phyloP scores from a whole-genome alignment of 352 stramenopile genomes.

The Pilasporangium apinafurcum region DNA sequence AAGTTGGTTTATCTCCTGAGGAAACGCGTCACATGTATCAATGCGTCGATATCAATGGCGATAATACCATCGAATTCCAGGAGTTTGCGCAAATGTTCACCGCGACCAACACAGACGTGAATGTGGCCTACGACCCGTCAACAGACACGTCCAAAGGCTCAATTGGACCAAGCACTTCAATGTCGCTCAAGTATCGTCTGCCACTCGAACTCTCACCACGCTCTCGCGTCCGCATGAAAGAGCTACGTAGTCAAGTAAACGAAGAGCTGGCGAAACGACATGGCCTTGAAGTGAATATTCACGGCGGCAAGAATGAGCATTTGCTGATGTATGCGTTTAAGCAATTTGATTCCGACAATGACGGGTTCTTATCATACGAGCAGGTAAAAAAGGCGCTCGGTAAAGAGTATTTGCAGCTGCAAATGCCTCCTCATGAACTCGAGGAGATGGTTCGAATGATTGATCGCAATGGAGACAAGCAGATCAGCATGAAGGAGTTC shows the following conservation, averaged over 20 bases:
- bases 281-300: constrained; percentile 40
- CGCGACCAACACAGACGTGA: too few relatives aligned
- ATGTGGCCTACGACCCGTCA: too few relatives aligned
- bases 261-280: constrained; percentile 52
- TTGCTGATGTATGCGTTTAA: constrained; percentile 74
- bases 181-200: constrained; percentile 61
- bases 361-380: constrained; percentile 67
- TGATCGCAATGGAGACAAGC: constrained; percentile 58
- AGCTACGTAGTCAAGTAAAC: constrained; percentile 53
- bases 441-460: constrained; percentile 72
- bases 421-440: constrained; percentile 46
- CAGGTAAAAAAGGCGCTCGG: constrained; percentile 58
- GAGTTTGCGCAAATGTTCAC: constrained; percentile 77
- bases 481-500: constrained; percentile 79
- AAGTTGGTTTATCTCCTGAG: constrained; percentile 36
- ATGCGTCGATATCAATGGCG: constrained; percentile 54
- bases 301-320: constrained; percentile 58
- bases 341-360: constrained; percentile 69
- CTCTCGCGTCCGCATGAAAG: constrained; percentile 54
- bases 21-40: constrained; percentile 45
- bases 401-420: constrained; percentile 48
- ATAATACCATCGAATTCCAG: constrained; percentile 66
- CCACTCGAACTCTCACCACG: constrained; percentile 55
- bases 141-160: background rate
- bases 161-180: constrained; percentile 28